Conservation (phyloP, 2,329 filamentous ascomycete species). For the Cladophialophora carrionii region DNA sequence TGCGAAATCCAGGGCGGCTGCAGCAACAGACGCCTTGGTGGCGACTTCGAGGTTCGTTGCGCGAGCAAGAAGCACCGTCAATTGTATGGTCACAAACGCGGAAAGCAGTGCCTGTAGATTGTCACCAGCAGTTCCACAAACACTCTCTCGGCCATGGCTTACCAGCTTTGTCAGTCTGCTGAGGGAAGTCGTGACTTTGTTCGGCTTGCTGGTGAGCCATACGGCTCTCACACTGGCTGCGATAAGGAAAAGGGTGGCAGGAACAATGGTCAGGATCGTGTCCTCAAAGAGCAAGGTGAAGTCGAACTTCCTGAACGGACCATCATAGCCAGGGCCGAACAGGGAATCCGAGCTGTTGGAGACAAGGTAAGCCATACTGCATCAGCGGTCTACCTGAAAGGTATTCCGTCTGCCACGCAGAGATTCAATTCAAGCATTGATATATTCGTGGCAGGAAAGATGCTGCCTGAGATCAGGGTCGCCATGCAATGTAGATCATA, state of each 20-base stretch:
- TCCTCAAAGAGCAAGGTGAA: conserved; percentile 55
- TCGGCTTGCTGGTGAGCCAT: conserved; percentile 42
- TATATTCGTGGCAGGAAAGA: conserved; percentile 14
- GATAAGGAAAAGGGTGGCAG: conserved; percentile 45
- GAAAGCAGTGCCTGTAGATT: conserved; percentile 28
- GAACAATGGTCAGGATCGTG: conserved; percentile 46
- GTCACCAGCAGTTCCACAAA: conserved; percentile 16
- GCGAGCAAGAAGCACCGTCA: conserved; percentile 44
- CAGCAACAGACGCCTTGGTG: conserved; percentile 29
- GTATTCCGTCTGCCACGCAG: neutral
- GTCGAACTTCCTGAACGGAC: conserved; percentile 43
- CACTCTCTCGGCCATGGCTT: conserved; percentile 6
- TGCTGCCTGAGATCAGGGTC: conserved; percentile 16
- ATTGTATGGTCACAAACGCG: conserved; percentile 44
- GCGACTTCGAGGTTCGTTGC: conserved; percentile 29
- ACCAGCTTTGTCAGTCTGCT: conserved; percentile 35
- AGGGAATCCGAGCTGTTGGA: conserved; percentile 30
- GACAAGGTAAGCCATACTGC: conserved; percentile 9
- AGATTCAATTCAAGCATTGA: neutral
- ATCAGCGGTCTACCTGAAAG: neutral
- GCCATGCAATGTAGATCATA: conserved; percentile 12
- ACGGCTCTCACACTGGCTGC: conserved; percentile 43
- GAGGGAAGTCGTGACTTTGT: conserved; percentile 30
- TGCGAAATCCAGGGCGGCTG: conserved; percentile 32
- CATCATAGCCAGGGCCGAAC: conserved; percentile 31